A percentile compares a stretch with the other conserved stretches of the same genome.
Conservation (phyloP, 768 basidiomycete species). For the Cubamyces lactineus region DNA sequence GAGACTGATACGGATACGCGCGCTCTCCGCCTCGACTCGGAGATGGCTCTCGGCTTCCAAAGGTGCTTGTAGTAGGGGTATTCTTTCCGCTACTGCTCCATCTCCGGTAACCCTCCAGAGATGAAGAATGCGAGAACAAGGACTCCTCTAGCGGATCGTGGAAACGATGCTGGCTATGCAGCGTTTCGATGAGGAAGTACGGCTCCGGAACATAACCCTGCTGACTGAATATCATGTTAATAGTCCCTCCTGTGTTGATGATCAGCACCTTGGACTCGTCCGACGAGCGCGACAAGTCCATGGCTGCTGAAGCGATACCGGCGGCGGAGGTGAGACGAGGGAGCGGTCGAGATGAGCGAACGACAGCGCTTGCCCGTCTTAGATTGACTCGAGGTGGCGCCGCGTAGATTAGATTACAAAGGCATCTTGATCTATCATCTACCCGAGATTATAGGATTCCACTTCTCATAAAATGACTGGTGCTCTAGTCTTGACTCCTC, state of each 20-base stretch:
- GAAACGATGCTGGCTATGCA: constrained; percentile 83
- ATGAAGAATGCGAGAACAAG: constrained; percentile 77
- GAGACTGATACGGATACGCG: constrained; percentile 41
- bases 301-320: constrained; percentile 13
- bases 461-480: constrained; percentile 24
- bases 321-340: constrained; percentile 6
- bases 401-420: constrained; percentile 26
- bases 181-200: constrained; percentile 82
- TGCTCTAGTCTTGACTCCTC: constrained; percentile 8
- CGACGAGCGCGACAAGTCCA: constrained; percentile 54
- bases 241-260: constrained; percentile 90
- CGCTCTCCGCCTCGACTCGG: constrained; percentile 36
- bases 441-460: constrained; percentile 4
- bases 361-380: constrained; percentile 16
- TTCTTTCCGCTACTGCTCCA: constrained; percentile 73
- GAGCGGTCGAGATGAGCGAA: constrained; percentile 17
- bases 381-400: not conserved
- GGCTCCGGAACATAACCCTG: constrained; percentile 86
- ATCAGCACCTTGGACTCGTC: constrained; percentile 84
- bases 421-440: constrained; percentile 8
- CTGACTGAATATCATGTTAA: constrained; percentile 82
- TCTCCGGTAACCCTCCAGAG: constrained; percentile 77
- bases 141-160: constrained; percentile 91
- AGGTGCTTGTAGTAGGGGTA: constrained; percentile 41
- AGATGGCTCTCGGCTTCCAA: constrained; percentile 25